Evolutionary conservation across 768 basidiomycete genomes (phyloP).

Genomic region (Heimioporus sp.): DNA sequence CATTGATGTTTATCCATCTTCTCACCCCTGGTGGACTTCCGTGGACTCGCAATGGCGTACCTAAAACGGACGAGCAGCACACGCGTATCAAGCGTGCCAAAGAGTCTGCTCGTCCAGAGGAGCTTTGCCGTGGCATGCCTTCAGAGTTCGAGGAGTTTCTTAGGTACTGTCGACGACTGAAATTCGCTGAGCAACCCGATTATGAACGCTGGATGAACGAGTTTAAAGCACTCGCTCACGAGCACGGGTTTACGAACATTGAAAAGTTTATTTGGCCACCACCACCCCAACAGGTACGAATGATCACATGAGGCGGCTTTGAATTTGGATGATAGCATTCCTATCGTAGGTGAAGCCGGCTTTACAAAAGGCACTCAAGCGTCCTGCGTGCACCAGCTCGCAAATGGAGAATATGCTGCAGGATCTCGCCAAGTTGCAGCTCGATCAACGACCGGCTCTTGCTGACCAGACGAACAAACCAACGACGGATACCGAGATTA

Average conservation of each 20-base stretch:
- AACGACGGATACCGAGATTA: conserved; percentile 28
- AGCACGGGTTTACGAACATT: conserved; percentile 54
- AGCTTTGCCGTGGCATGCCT: conserved; percentile 67
- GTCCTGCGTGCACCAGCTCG: conserved; percentile 29
- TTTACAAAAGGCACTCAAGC: conserved; percentile 12
- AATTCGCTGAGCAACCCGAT: conserved; percentile 67
- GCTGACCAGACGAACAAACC: conserved; percentile 48
- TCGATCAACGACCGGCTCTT: conserved; percentile 50
- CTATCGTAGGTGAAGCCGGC: conserved; percentile 30
- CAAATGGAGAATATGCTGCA: conserved; percentile 58
- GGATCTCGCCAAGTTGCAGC: conserved; percentile 56
- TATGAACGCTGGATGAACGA: conserved; percentile 64
- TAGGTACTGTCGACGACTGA: conserved; percentile 64
- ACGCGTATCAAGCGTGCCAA: conserved; percentile 65
- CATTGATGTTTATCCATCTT: conserved; percentile 78
- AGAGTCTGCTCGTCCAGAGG: conserved; percentile 55
- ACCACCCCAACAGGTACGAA: conserved; percentile 35
- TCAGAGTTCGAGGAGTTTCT: conserved; percentile 75
- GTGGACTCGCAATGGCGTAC: conserved; percentile 82
- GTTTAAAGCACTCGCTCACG: conserved; percentile 59
- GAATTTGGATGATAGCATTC: neutral
- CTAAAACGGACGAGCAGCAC: conserved; percentile 65
- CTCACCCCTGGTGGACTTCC: conserved; percentile 71
- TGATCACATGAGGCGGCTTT: neutral
- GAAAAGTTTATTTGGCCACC: conserved; percentile 77